Percentiles rank a stretch among this genome's conserved stretches.
phyloP scores from a whole-genome alignment of 306 rosid genomes.

The Alnus glutinosa region DNA sequence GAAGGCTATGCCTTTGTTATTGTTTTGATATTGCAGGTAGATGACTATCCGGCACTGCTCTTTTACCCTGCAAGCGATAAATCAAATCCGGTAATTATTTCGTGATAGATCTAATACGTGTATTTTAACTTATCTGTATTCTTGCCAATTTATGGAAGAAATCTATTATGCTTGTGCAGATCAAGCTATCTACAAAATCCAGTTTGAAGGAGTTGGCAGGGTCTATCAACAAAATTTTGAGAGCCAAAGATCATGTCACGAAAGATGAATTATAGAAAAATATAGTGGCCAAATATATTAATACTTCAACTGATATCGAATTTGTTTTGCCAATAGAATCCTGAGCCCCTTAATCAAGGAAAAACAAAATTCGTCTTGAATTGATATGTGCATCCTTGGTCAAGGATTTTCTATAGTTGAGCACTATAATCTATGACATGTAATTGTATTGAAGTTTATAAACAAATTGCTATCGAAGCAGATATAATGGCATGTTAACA shows the following conservation, averaged over 20 bases:
- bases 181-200: slow-evolving; percentile 66
- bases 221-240: slow-evolving; percentile 64
- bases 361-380: not conserved
- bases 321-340: slow-evolving; percentile 2
- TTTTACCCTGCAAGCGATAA: slow-evolving; percentile 63
- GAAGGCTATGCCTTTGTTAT: slow-evolving; percentile 9
- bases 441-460: not conserved
- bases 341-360: not conserved
- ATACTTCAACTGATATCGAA: not conserved
- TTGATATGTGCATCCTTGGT: not conserved
- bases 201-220: slow-evolving; percentile 84
- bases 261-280: slow-evolving; percentile 74
- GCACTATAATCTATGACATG: not conserved
- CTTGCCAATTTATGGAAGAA: not conserved
- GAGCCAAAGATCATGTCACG: slow-evolving; percentile 39
- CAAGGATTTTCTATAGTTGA: not conserved
- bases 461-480: not conserved
- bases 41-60: slow-evolving; percentile 77
- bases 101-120: not conserved
- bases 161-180: slow-evolving; percentile 53
- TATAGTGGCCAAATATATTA: slow-evolving; percentile 9
- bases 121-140: slow-evolving; percentile 2
- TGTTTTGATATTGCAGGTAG: slow-evolving; percentile 48
- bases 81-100: slow-evolving; percentile 69
- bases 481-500: not conserved